Evolutionary conservation across 495 filamentous ascomycete species (phyloP), one percentile per base, ranked within the genome.

Genomic region (Penicillium cataractarum): DNA sequence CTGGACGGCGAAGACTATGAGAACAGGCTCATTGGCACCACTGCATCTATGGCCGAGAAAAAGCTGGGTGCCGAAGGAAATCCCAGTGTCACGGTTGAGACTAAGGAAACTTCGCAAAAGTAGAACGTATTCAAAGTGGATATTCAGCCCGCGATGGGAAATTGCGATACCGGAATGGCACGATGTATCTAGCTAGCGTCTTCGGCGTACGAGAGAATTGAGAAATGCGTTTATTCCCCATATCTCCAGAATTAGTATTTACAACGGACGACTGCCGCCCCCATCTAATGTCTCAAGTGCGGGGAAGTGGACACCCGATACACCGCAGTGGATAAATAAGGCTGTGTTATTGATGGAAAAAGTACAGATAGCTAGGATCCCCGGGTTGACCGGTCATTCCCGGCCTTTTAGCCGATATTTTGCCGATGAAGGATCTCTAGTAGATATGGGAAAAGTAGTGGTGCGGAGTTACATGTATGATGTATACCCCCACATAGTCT

Each of bases 1-100:
- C 84, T 87, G 66, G 85, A 87, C 54, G 83, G 84, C 15, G 50
- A 61, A 12, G 51, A 61, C 7, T 46, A 55, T 29, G 59, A 44
- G 19, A 27, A 55, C 12, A 56, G 40, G 12, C 53, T 62, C 17
- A 32, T 56, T n/a, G 60, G 21, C 26, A 19, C 10, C 0, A 39
- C 60, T 0, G 52, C 35, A 50, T 49, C 60, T 10, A 51, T 39
- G 10, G 24, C 26, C 9, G 60, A 62, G 42, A 56, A 57, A 15
- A 62, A 50, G 19, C 29, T 56, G n/a, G 52, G 32, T 2, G 29
- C 33, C 8, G 19, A 35, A 17, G n/a, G 0, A 22, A 37, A 33
- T 10, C 8, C 26, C 9, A 27, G 9, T 8, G 39, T 17, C 13
- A 33, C 40, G 2, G 52, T 49, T 15, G n/a, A 55, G 7, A 29